A percentile compares a stretch with the other conserved stretches of the same genome.
Conservation (phyloP, 331 rosid species). For the Telfairia occidentalis region DNA sequence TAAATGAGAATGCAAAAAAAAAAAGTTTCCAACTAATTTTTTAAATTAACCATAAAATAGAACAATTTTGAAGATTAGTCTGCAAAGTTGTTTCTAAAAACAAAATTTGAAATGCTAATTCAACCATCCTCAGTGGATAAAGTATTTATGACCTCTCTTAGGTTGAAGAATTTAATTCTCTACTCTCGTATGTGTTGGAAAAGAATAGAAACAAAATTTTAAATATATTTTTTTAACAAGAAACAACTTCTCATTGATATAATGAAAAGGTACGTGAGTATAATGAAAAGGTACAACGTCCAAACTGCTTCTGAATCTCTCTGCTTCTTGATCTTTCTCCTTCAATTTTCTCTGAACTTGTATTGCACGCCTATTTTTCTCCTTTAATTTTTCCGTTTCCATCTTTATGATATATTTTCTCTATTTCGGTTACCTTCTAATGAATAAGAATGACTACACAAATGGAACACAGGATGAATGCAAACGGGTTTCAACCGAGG, state of each 20-base stretch:
- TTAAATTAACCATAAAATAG: not conserved
- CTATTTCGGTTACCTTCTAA: slow-evolving; percentile 3
- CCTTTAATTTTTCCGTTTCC: not conserved
- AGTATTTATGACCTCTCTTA: not conserved
- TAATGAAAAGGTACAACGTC: no score
- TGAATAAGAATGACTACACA: not conserved
- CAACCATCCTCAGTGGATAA: not conserved
- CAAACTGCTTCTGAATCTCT: not conserved
- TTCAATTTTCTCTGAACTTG: not conserved
- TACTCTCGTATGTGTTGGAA: no score
- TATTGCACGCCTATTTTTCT: not conserved
- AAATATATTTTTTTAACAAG: no score
- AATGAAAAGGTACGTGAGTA: no score
- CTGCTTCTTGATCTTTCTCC: not conserved
- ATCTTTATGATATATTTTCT: not conserved
- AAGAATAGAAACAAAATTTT: not conserved
- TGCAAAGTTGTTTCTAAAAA: not conserved
- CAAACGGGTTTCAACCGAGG: slow-evolving; percentile 86
- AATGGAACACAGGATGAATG: slow-evolving; percentile 80
- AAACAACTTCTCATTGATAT: no score
- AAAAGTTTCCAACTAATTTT: not conserved
- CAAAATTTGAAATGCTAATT: not conserved
- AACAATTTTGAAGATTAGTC: not conserved
- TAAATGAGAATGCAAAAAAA: not conserved
- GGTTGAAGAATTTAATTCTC: no score